phyloP scores from a whole-genome alignment of 2,329 filamentous ascomycete genomes.

The Ophiocordyceps camponoti-saundersi region DNA sequence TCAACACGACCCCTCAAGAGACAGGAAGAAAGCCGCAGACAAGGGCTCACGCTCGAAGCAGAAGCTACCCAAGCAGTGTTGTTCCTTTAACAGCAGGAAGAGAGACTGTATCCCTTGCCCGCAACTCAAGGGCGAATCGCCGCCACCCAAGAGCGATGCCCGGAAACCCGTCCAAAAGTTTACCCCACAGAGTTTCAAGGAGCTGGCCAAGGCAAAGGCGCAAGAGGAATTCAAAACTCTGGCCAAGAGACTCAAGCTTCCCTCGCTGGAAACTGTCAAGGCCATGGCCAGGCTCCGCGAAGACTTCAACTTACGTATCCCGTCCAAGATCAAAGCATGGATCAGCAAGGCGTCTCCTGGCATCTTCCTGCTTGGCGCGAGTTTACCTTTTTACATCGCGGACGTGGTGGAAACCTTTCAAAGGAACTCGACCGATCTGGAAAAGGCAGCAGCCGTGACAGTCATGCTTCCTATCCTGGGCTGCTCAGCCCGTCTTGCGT shows the following conservation, averaged over 20 bases:
- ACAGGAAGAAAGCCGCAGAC: not conserved
- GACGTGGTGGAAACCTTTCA: not conserved
- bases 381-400: not conserved
- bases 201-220: not conserved
- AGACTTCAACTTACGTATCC: not conserved
- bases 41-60: not conserved
- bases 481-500: not conserved
- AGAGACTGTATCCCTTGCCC: not conserved
- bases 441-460: not conserved
- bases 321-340: not conserved
- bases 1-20: not conserved
- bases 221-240: not conserved
- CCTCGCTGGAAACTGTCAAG: not conserved
- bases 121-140: not conserved
- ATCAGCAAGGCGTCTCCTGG: not conserved
- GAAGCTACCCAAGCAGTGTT: not conserved
- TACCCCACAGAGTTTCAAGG: not conserved
- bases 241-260: not conserved
- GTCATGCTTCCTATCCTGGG: not conserved
- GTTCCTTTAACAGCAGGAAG: not conserved
- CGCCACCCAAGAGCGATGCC: not conserved
- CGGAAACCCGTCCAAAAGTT: not conserved
- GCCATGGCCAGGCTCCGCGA: not conserved
- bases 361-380: not conserved
- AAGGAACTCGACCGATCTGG: not conserved